Evolutionary conservation across 202 grass and related monocot genomes (phyloP).

Genomic region (Setaria viridis): DNA sequence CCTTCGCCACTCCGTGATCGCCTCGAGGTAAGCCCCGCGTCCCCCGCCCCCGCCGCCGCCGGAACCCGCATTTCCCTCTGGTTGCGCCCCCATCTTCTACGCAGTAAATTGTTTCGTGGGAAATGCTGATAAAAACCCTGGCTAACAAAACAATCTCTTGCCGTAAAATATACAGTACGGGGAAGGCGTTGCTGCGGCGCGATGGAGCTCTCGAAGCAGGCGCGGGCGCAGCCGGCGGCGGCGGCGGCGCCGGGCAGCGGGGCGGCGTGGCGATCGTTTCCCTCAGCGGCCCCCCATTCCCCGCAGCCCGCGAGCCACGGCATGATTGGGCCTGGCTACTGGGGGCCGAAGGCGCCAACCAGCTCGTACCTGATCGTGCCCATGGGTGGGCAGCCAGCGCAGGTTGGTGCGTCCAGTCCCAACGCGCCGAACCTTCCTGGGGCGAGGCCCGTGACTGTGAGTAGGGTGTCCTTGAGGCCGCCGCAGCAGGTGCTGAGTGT

Average conservation of each 20-base stretch:
- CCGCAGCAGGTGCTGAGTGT: constrained; percentile 43
- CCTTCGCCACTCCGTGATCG: not conserved
- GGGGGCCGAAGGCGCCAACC: constrained; percentile 9
- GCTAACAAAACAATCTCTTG: not conserved
- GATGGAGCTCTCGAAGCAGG: constrained; percentile 63
- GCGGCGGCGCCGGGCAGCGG: constrained; percentile 16
- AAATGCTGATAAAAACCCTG: not conserved
- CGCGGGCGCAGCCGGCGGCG: not conserved
- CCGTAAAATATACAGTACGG: not conserved
- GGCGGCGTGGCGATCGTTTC: constrained; percentile 23
- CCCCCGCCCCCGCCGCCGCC: not conserved
- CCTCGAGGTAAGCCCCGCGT: constrained; percentile 3
- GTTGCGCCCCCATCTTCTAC: not conserved
- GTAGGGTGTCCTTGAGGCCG: constrained; percentile 44
- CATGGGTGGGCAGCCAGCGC: constrained; percentile 36
- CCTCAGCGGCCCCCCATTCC: constrained; percentile 22
- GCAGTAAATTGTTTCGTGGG: not conserved
- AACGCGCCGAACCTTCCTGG: not conserved
- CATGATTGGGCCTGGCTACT: constrained; percentile 34
- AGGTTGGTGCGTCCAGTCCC: constrained; percentile 12
- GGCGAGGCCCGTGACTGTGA: constrained; percentile 18
- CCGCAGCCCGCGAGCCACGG: constrained; percentile 28
- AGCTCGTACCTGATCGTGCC: constrained; percentile 54
- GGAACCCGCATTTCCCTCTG: constrained; percentile 1
- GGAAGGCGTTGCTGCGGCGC: not conserved